These are phyloP conservation scores for Parastagonospora nodorum DNA, from an alignment of 2,329 filamentous ascomycete species.

Conservation along the genomic window DNA sequence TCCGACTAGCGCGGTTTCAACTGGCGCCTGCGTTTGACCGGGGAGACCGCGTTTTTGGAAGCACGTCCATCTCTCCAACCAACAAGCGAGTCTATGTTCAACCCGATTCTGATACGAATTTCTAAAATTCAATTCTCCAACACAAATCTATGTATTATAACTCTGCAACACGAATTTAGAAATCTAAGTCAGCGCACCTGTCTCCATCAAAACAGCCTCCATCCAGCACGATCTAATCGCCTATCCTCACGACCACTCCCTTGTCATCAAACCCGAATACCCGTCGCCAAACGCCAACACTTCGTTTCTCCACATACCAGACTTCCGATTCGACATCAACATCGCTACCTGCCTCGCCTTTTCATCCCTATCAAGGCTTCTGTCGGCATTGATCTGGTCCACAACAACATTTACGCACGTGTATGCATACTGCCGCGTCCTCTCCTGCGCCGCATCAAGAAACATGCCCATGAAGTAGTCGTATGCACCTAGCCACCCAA, in stretches of 20 bases:
- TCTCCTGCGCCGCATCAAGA: not conserved
- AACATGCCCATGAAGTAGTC: not conserved
- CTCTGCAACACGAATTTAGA: no score
- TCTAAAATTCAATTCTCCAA: no score
- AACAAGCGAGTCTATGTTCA: no score
- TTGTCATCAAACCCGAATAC: not conserved
- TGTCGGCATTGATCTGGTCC: not conserved
- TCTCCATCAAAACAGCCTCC: no score
- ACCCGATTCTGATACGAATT: no score
- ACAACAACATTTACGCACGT: not conserved
- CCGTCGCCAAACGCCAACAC: not conserved
- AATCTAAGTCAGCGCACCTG: no score
- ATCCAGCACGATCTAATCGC: no score
- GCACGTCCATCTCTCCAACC: no score
- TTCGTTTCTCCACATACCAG: not conserved
- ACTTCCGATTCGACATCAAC: not conserved
- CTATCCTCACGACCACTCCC: not conserved
- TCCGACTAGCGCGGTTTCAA: no score
- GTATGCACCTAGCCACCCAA: not conserved
- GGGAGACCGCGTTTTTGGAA: no score
- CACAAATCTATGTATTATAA: no score
- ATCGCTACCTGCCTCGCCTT: not conserved
- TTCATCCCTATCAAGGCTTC: not conserved
- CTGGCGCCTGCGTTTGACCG: no score
- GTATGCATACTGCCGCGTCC: not conserved